Base-by-base conservation (phyloP, 148 eudicot genomes). In the Rheum nobile region DNA sequence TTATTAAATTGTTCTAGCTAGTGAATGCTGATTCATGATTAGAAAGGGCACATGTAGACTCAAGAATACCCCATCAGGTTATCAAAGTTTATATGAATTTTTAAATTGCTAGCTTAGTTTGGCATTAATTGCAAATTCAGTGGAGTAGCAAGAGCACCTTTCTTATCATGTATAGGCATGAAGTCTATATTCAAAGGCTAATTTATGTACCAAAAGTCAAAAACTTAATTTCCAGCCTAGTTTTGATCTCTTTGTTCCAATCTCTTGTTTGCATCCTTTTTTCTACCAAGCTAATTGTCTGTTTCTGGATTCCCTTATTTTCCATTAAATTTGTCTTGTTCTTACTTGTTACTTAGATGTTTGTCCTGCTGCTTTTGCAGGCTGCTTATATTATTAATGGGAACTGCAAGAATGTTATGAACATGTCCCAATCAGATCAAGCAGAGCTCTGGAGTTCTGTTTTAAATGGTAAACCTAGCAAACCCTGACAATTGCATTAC, bases 341-440 rank as follows among this genome's bases (percentile, higher is more conserved):
- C 37, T 48, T 48, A 31, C 28, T 31, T 31, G 41, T 26, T 21
- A 47, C 52, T 31, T 46, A 44, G 38, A 65, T 72, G 39, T 71
- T 71, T 71, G 32, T 71, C 22, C 70, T 38, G 29, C 74, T 63
- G 37, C 67, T 72, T 54, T 61, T 81, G 46, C 93, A 94, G 98
- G 98, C 97, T 57, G 96, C 91, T 72, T 94, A 88, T 71, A 85
- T 94, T 71, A 89, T 94, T 63, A 86, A 77, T 77, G 98, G 98
- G 28, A 94, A 86, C 83, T 87, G 96, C 89, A 91, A 95, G 81
- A 91, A 88, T 84, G 82, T 95, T 41, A 95, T 95, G 98, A 89
- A 88, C 84, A 87, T 91, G 97, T 91, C 98, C 57, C 97, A 95
- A 77, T 75, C 85, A 72, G 98, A 95, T 84, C 97, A 95, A 77